Evolutionary conservation across 768 basidiomycete species (phyloP), one percentile per base, ranked within the genome.

Genomic region (Trametes sanguinea): DNA sequence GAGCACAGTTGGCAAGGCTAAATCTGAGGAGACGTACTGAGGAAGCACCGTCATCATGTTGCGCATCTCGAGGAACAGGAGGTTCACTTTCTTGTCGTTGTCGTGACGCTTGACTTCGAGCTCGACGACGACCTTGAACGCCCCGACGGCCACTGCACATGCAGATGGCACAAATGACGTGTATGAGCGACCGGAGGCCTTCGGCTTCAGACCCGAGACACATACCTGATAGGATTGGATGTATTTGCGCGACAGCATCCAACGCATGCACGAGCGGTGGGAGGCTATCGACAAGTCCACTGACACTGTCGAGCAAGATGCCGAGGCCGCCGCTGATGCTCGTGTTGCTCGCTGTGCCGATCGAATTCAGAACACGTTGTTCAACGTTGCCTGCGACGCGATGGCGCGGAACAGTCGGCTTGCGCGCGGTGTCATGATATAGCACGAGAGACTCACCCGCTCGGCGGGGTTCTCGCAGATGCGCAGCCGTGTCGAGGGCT

Each of bases 51-150:
- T 60, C 77, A 85, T 81, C 74, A 81, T 76, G 53, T 83, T 77
- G 59, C 76, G 77, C 82, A 85, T 85, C 62, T 81, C 78, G 14
- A 80, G 71, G 43, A 80, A 80, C 4, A 85, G 72, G 4, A 76
- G 71, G 4, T 79, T 62, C 5, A 83, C 76, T 58, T 81, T 82
- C 54, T 76, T 77, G 58, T 85, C 79, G 60, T 85, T 85, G 33
- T 82, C 81, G 35, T 80, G 73, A 27, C 83, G 73, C 5, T 78
- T 80, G 57, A 80, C 57, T 58, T 84, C 82, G 45, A 85, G 71
- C 14, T 77, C 76, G 29, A 82, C 75, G 6, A 81, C 81, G 0
- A 81, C 72, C 51, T 80, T 76, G 70, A 85, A 85, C 2, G 83
- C 82, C 16, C 77, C 68, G 16, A 84, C 79, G 17, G 77, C 81